phyloP scores from a whole-genome alignment of 192 early-diverging fungal genomes.

The Backusella sp. region DNA sequence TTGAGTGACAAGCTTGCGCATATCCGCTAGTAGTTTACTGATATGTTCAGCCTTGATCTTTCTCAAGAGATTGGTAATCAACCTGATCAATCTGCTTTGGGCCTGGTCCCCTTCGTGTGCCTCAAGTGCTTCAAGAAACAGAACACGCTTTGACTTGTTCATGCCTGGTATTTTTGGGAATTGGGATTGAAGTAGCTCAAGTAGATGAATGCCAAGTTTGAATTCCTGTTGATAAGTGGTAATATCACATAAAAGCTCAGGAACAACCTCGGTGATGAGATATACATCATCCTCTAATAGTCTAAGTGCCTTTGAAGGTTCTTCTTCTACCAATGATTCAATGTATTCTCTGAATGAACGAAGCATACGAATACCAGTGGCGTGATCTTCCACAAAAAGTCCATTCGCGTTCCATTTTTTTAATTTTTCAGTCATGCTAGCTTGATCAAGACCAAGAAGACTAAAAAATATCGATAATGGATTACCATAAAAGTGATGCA shows the following conservation, averaged over 20 bases:
- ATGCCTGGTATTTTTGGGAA: constrained; percentile 42
- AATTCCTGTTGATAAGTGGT: constrained; percentile 59
- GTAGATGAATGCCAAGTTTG: constrained; percentile 55
- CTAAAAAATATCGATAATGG: constrained; percentile 61
- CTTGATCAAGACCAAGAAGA: neutral
- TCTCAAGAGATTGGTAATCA: constrained; percentile 40
- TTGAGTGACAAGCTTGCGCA: constrained; percentile 7
- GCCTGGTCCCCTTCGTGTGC: constrained; percentile 27
- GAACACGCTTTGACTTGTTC: constrained; percentile 58
- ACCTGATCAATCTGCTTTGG: constrained; percentile 1
- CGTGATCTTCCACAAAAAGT: constrained; percentile 50
- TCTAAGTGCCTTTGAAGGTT: constrained; percentile 40
- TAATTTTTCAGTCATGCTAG: neutral
- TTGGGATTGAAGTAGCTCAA: constrained; percentile 57
- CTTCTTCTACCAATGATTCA: constrained; percentile 34
- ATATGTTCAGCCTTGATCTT: constrained; percentile 24
- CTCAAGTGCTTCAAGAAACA: constrained; percentile 66
- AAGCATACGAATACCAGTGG: constrained; percentile 69
- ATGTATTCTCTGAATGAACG: constrained; percentile 61
- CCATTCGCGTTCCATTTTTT: constrained; percentile 15
- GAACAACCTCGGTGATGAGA: constrained; percentile 50
- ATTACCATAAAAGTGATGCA: constrained; percentile 86
- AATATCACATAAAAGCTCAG: constrained; percentile 47
- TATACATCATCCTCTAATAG: constrained; percentile 63
- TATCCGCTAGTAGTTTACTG: neutral